Percentiles rank a stretch among this genome's conserved stretches.
Evolutionary conservation across 148 eudicot genomes (phyloP).

Genomic region (Nepenthes mirabilis): DNA sequence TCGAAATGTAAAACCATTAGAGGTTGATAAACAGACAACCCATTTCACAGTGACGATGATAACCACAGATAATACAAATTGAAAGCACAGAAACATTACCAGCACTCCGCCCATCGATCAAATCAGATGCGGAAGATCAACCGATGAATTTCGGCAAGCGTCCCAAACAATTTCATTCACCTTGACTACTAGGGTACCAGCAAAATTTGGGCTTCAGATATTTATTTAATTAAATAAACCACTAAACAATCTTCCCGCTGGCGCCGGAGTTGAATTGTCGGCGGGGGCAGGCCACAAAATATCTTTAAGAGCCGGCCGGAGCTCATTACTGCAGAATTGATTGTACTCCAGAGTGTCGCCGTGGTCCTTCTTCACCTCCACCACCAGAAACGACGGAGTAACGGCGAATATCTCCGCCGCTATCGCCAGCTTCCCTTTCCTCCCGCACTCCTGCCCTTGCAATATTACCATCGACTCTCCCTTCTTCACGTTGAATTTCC

Average conservation of each 20-base stretch:
- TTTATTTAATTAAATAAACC: no score
- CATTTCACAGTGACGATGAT: no score
- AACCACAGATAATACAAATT: no score
- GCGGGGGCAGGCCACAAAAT: conserved; percentile 31
- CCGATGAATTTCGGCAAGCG: no score
- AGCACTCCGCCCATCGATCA: no score
- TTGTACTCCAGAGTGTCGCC: conserved; percentile 60
- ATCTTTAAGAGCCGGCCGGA: conserved; percentile 54
- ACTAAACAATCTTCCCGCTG: neutral
- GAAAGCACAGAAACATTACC: no score
- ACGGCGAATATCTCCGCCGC: conserved; percentile 37
- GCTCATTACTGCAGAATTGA: conserved; percentile 46
- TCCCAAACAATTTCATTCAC: no score
- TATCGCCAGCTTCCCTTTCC: conserved; percentile 46
- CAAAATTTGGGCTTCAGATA: no score
- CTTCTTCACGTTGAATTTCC: conserved; percentile 38
- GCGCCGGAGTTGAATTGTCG: neutral
- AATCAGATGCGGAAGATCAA: no score
- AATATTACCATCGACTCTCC: conserved; percentile 38
- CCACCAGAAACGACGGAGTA: conserved; percentile 39
- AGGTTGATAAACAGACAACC: no score
- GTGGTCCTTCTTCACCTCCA: conserved; percentile 47
- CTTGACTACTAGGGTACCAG: no score
- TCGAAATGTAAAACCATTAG: no score
- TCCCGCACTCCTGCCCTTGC: conserved; percentile 30